Percentiles rank a stretch among this genome's conserved stretches.
Evolutionary conservation across 192 early-diverging fungal genomes (phyloP).

Genomic region (Gonapodya sp.): DNA sequence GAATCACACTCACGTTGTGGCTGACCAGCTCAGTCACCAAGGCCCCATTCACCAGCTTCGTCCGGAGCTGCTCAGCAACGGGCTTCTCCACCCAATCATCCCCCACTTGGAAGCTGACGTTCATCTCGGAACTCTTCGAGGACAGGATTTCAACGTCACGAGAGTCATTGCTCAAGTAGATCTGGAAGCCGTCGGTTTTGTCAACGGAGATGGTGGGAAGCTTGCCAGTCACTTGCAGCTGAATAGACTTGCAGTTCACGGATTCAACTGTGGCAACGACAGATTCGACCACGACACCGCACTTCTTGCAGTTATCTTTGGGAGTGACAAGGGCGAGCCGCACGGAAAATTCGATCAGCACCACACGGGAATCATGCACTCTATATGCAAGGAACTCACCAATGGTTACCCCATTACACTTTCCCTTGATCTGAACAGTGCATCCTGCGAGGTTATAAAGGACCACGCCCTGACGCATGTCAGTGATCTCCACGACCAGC

Average conservation of each 20-base stretch:
- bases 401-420: conserved; percentile 83
- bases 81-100: conserved; percentile 73
- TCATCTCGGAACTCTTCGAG: conserved; percentile 87
- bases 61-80: conserved; percentile 89
- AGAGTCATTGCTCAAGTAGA: conserved; percentile 75
- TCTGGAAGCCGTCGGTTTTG: conserved; percentile 83
- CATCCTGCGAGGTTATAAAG: conserved; percentile 89
- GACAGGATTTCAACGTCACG: conserved; percentile 75
- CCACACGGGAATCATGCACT: background rate
- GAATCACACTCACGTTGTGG: conserved; percentile 38
- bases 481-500: conserved; percentile 69
- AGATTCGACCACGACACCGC: conserved; percentile 70
- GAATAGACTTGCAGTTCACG: conserved; percentile 81
- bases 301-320: conserved; percentile 84
- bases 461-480: conserved; percentile 82
- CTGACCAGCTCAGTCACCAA: conserved; percentile 76
- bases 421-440: conserved; percentile 83
- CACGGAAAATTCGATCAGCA: background rate
- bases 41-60: conserved; percentile 60
- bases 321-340: background rate
- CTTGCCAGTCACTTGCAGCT: conserved; percentile 72
- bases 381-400: conserved; percentile 28
- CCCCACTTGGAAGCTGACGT: conserved; percentile 69
- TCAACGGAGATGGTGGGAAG: conserved; percentile 82
- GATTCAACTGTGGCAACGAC: conserved; percentile 79